Conservation (phyloP, 495 filamentous ascomycete species). For the Penicillium angulare region DNA sequence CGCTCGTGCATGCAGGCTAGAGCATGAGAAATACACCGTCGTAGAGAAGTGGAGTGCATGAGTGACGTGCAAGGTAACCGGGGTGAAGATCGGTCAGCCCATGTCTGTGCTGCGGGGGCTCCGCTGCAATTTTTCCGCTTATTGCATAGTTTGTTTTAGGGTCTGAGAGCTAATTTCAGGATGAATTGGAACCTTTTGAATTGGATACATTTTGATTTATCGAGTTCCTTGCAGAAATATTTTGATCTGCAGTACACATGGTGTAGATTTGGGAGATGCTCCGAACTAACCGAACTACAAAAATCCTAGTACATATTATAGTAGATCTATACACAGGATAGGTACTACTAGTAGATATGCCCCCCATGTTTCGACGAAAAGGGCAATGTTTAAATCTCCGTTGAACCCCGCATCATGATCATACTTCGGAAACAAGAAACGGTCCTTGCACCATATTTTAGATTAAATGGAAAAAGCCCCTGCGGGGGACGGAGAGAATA, state of each 20-base stretch:
- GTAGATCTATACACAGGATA: too few relatives aligned
- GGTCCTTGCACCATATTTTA: background rate
- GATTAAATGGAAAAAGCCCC: background rate
- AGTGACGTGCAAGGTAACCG: conserved; percentile 5
- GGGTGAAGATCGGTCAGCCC: conserved; percentile 20
- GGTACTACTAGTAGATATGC: too few relatives aligned
- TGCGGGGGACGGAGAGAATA: conserved; percentile 18
- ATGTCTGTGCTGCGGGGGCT: conserved; percentile 7
- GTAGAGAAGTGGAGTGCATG: conserved; percentile 9
- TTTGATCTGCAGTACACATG: background rate
- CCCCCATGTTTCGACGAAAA: too few relatives aligned
- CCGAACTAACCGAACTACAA: too few relatives aligned
- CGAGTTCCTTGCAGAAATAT: conserved; percentile 1
- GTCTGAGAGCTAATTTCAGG: too few relatives aligned
- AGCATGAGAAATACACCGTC: background rate
- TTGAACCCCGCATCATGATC: background rate
- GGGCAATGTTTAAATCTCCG: conserved; percentile 1
- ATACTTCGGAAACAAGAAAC: background rate
- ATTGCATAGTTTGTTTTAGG: conserved; percentile 12
- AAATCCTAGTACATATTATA: background rate
- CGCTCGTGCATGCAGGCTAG: conserved; percentile 13
- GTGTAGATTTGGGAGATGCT: background rate
- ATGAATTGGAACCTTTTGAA: too few relatives aligned
- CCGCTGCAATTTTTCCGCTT: conserved; percentile 32
- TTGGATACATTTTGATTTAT: too few relatives aligned